These are phyloP conservation scores for Elongisporangium senticosum DNA, from an alignment of 352 stramenopile genomes.

Conservation along the genomic window DNA sequence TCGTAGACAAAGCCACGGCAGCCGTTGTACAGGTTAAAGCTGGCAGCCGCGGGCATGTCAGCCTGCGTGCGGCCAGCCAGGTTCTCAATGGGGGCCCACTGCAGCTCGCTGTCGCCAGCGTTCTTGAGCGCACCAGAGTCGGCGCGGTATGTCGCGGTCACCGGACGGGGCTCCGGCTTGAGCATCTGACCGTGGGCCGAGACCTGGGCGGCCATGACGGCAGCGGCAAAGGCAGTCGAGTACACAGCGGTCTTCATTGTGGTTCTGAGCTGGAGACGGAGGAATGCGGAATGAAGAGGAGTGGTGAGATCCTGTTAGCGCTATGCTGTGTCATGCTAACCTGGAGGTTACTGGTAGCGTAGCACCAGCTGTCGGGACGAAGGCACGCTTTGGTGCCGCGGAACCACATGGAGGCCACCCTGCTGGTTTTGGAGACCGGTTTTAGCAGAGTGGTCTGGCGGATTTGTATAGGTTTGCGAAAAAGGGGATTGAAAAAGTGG, in stretches of 20 bases:
- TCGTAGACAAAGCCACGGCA: conserved; percentile 33
- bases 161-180: conserved; percentile 6
- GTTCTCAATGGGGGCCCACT: conserved; percentile 23
- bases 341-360: not conserved
- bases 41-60: conserved; percentile 19
- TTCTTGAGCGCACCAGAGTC: conserved; percentile 23
- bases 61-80: conserved; percentile 20
- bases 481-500: not conserved
- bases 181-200: conserved; percentile 24
- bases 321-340: not conserved
- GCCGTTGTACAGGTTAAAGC: conserved; percentile 30
- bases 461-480: not conserved
- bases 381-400: not conserved
- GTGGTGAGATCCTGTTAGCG: not conserved
- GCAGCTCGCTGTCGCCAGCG: conserved; percentile 21
- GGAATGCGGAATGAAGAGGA: not conserved
- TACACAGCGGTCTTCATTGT: conserved; percentile 17
- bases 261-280: not conserved
- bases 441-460: not conserved
- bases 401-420: not conserved
- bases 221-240: conserved; percentile 8
- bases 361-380: not conserved
- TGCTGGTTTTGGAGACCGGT: not conserved
- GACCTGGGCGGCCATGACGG: conserved; percentile 17
- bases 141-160: conserved; percentile 22